Evolutionary conservation across 352 stramenopile genomes (phyloP), one percentile per base, ranked within the genome.

Genomic region (Globisporangium apiculatum): DNA sequence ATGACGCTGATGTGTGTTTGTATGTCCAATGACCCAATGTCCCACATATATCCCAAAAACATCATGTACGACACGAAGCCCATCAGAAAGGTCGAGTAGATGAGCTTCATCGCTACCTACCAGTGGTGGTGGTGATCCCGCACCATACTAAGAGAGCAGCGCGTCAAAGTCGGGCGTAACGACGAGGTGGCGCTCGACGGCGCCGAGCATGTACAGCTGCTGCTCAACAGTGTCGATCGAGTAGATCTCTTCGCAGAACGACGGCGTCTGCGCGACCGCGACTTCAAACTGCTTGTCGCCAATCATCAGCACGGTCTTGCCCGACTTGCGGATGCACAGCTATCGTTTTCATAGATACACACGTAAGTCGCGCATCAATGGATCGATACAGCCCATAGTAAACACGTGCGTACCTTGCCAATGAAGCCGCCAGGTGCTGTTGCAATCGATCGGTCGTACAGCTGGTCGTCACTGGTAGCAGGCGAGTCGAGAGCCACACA

Each of bases 271-370:
- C 40, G 80, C 80, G 6, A 75, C 68, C 35, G 82, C 80, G 9
- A 94, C 79, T 50, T 94, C 81, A 45, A 94, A 94, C 50, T 85
- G 79, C 69, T 93, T 94, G 74, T 91, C 85, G 24, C 83, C 81
- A 38, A 94, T 77, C 71, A 94, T 79, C 1, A 94, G 65, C 66
- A 94, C 79, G 31, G 84, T 86, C 71, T 91, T 92, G 57, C 85
- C 85, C 4, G 85, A 94, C 66, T 86, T 86, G 61, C 87, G 83
- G 59, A 94, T 86, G 40, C 80, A 86, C 36, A 94, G 78, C 80
- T 92, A 53, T 49, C 31, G 14, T 5, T 8, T 8, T 10, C 7
- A 15, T 17, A 5, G 5, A 14, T 1, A 14, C 14, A 47, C 12
- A 51, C 18, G 11, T 56, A 2, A 38, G 11, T 31, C 24, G 24